A percentile compares a stretch with the other conserved stretches of the same genome.
These are phyloP conservation scores for Lojkania enalia DNA, from an alignment of 2,329 filamentous ascomycete genomes.

Conservation along the genomic window DNA sequence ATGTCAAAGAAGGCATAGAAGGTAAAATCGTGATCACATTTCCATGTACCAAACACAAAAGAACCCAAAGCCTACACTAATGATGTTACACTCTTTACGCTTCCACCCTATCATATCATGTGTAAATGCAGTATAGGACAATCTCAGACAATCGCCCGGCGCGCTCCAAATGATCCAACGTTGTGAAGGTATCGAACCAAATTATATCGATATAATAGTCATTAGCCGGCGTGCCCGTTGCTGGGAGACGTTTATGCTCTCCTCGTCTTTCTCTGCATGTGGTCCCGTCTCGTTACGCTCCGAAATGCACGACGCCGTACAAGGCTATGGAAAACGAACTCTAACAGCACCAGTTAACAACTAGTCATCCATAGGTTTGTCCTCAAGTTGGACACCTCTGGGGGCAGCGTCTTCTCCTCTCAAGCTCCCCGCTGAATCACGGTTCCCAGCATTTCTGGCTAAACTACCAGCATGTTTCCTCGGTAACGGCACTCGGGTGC, in stretches of 20 bases:
- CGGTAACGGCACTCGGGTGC: constrained; percentile 39
- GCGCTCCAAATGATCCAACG: too few relatives aligned
- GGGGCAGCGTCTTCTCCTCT: constrained; percentile 44
- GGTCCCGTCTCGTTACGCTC: too few relatives aligned
- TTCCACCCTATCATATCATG: too few relatives aligned
- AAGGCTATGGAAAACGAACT: too few relatives aligned
- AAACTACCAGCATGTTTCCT: constrained; percentile 42
- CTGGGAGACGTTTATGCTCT: too few relatives aligned
- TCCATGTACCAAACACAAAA: constrained; percentile 23
- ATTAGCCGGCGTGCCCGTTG: too few relatives aligned
- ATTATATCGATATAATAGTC: too few relatives aligned
- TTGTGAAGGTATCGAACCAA: too few relatives aligned
- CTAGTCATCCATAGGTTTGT: constrained; percentile 78
- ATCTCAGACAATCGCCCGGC: too few relatives aligned
- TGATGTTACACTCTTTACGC: constrained; percentile 26
- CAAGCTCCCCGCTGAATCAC: constrained; percentile 46
- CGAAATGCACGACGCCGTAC: too few relatives aligned
- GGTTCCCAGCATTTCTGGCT: constrained; percentile 31
- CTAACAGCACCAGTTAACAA: constrained; percentile 19
- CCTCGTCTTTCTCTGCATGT: too few relatives aligned
- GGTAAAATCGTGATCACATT: constrained; percentile 29
- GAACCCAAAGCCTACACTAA: constrained; percentile 20
- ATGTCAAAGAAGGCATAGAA: background rate
- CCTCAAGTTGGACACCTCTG: constrained; percentile 68
- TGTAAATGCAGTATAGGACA: too few relatives aligned